Conservation (phyloP, 805 yeast species). For the Monosporozyma siamensis region DNA sequence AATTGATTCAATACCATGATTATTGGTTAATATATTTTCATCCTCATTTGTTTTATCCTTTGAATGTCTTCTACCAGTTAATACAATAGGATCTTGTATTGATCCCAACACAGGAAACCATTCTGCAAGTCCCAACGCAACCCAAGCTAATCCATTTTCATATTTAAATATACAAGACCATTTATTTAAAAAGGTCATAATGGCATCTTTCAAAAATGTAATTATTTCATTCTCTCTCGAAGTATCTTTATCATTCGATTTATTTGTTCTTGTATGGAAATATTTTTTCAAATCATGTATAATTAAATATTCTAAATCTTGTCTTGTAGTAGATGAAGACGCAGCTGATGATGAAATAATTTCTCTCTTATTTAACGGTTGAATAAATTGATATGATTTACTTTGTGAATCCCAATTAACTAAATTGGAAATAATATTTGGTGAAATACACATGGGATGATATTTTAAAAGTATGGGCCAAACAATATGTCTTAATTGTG, state of each 20-base stretch:
- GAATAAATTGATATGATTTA: slow-evolving; percentile 9
- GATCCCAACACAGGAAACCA: slow-evolving; percentile 68
- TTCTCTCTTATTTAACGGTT: not conserved
- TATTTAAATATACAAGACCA: slow-evolving; percentile 76
- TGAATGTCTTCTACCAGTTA: slow-evolving; percentile 21
- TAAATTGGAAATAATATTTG: slow-evolving; percentile 57
- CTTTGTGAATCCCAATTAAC: slow-evolving; percentile 18
- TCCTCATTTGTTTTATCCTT: slow-evolving; percentile 2
- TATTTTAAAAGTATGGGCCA: slow-evolving; percentile 79
- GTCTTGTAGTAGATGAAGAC: slow-evolving; percentile 1
- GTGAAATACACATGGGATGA: slow-evolving; percentile 78
- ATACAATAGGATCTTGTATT: slow-evolving; percentile 20
- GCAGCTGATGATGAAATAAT: not conserved
- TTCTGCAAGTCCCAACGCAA: slow-evolving; percentile 79
- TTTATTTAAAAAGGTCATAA: slow-evolving; percentile 54
- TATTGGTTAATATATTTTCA: not conserved
- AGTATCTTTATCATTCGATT: slow-evolving; percentile 1
- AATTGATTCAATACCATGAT: slow-evolving; percentile 1
- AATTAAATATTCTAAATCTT: slow-evolving; percentile 32
- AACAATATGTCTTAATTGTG: slow-evolving; percentile 60
- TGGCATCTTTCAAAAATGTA: slow-evolving; percentile 47
- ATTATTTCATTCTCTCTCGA: slow-evolving; percentile 46
- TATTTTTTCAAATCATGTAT: slow-evolving; percentile 53
- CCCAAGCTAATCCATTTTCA: slow-evolving; percentile 79
- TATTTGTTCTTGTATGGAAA: slow-evolving; percentile 30